These are phyloP conservation scores for Spiraea crenata DNA, from an alignment of 331 rosid species.

Conservation along the genomic window DNA sequence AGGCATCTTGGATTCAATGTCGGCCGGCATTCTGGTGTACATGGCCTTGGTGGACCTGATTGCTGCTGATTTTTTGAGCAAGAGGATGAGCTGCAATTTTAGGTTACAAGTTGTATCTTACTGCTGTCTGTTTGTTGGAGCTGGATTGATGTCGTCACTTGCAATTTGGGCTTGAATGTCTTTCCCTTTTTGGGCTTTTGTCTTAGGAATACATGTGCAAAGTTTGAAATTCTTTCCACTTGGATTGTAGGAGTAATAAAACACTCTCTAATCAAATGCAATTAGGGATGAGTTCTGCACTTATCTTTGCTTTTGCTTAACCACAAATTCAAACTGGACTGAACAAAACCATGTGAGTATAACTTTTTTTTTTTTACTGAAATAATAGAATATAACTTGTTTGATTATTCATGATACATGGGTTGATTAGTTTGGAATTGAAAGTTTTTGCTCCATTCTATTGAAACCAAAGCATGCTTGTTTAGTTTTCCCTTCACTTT, in stretches of 20 bases:
- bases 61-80: constrained; percentile 91
- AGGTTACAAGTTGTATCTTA: constrained; percentile 77
- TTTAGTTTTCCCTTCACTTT: too few relatives aligned
- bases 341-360: too few relatives aligned
- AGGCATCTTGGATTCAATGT: constrained; percentile 77
- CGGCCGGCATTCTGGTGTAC: constrained; percentile 83
- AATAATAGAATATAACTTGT: too few relatives aligned
- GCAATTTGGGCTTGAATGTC: constrained; percentile 83
- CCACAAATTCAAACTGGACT: too few relatives aligned
- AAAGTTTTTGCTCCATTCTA: too few relatives aligned
- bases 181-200: background rate
- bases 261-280: too few relatives aligned
- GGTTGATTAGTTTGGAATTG: too few relatives aligned
- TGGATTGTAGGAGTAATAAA: background rate
- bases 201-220: background rate
- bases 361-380: too few relatives aligned
- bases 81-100: constrained; percentile 95
- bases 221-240: background rate
- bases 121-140: constrained; percentile 85
- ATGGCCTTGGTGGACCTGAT: constrained; percentile 95
- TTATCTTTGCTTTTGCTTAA: too few relatives aligned
- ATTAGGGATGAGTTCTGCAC: too few relatives aligned
- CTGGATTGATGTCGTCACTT: constrained; percentile 83
- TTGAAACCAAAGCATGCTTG: too few relatives aligned
- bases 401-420: too few relatives aligned